A percentile compares a stretch with the other conserved stretches of the same genome.
phyloP scores from a whole-genome alignment of 2,329 filamentous ascomycete species.

The Microdochium bolleyi region DNA sequence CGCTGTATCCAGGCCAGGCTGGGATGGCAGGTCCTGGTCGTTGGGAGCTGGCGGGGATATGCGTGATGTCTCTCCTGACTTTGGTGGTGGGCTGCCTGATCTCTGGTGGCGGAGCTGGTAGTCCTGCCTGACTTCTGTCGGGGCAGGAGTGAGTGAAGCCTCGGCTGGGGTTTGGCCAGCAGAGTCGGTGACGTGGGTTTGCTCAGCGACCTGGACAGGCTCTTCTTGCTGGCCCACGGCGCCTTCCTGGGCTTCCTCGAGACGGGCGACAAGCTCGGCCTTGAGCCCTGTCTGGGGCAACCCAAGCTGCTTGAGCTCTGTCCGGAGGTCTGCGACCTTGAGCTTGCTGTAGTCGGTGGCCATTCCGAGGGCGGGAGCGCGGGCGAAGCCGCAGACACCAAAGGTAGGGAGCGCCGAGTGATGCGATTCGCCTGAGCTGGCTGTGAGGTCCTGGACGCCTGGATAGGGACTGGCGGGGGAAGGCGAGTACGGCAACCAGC shows the following conservation, averaged over 20 bases:
- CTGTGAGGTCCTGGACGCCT: too few relatives aligned
- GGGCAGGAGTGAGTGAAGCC: neutral
- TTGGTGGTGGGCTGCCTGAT: neutral
- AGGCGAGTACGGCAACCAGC: too few relatives aligned
- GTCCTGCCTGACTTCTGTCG: neutral
- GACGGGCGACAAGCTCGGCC: slow-evolving; percentile 59
- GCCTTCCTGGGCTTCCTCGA: slow-evolving; percentile 31
- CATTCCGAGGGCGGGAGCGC: slow-evolving; percentile 23
- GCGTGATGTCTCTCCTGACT: neutral
- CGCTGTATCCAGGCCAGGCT: neutral
- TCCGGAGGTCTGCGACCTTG: slow-evolving; percentile 69
- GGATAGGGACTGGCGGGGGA: too few relatives aligned
- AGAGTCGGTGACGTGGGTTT: too few relatives aligned
- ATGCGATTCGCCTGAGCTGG: too few relatives aligned
- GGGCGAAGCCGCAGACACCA: neutral
- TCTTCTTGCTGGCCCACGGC: too few relatives aligned
- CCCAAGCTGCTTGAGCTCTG: slow-evolving; percentile 65
- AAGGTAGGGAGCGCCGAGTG: too few relatives aligned
- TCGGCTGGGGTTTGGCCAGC: neutral
- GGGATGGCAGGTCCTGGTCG: neutral
- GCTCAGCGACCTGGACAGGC: too few relatives aligned
- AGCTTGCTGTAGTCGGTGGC: slow-evolving; percentile 45
- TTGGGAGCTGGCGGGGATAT: neutral
- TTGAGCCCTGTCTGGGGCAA: slow-evolving; percentile 64
- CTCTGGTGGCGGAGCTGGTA: neutral